Conservation (phyloP, 148 eudicot genomes). For the Rheum nobile region DNA sequence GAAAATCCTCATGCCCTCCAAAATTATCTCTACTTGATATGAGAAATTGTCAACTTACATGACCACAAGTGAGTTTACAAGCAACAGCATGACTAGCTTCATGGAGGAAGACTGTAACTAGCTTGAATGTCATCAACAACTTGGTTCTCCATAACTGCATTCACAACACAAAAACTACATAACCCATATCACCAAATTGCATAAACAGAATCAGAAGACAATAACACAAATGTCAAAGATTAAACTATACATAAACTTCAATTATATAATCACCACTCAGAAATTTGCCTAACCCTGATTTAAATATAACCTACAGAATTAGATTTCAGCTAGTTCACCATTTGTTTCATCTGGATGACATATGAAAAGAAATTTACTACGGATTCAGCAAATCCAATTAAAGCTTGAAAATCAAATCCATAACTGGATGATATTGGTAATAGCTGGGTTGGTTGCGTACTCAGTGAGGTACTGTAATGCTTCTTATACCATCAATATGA, state of each 20-base stretch:
- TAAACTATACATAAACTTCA: neutral
- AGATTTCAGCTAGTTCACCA: too few relatives aligned
- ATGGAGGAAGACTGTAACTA: slow-evolving; percentile 81
- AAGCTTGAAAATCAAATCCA: too few relatives aligned
- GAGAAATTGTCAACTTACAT: slow-evolving; percentile 30
- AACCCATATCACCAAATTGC: slow-evolving; percentile 5
- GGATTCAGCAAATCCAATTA: too few relatives aligned
- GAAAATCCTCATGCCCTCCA: neutral
- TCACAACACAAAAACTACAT: neutral
- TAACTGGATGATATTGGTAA: too few relatives aligned
- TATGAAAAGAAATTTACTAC: too few relatives aligned
- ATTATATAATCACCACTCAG: neutral
- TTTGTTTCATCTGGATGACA: too few relatives aligned
- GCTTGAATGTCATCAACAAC: slow-evolving; percentile 75
- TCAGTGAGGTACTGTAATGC: slow-evolving; percentile 52
- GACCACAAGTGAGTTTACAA: slow-evolving; percentile 90
- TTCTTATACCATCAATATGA: neutral
- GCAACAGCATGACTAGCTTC: slow-evolving; percentile 96
- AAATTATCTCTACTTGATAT: neutral
- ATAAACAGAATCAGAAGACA: neutral
- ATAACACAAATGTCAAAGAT: neutral
- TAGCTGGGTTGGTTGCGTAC: slow-evolving; percentile 43
- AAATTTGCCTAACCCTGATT: neutral
- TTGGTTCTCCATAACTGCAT: slow-evolving; percentile 85
- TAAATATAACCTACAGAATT: too few relatives aligned